Evolutionary conservation across 768 basidiomycete species (phyloP), one percentile per base, ranked within the genome.

Genomic region (Mycena alexandri): DNA sequence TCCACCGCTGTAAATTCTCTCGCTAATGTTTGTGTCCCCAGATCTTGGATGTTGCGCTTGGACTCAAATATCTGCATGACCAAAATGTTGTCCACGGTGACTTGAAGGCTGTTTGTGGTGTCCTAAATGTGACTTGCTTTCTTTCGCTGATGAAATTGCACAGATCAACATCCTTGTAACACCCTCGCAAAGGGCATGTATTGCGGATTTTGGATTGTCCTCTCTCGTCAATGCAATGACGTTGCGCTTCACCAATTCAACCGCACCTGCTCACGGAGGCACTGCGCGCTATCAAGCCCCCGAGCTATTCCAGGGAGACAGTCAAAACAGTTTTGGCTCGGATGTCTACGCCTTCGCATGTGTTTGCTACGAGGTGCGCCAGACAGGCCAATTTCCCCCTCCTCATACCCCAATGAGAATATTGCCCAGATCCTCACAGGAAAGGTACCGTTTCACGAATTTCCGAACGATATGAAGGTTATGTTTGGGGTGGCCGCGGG

Each of bases 321-420:
- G n/a, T n/a, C n/a, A 69, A 11, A 74, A 74, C 24, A 47, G 43
- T 3, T 70, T 67, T 21, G 72, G 72, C 46, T 75, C 76, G 29
- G 83, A 84, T 60, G 76, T 84, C 59, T 84, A 84, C 63, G 79
- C 83, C n/a, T n/a, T n/a, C n/a, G n/a, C n/a, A n/a, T n/a, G n/a
- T n/a, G n/a, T n/a, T n/a, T n/a, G n/a, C n/a, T 83, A 81, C 42
- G 79, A 74, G 72, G 80, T 79, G 10, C n/a, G 24, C 22, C 36
- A 16, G 21, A 8, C 16, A 6, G 36, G 41, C 17, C 38, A 10
- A 46, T 48, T 16, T 42, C 17, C 21, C 8, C 51, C 44, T 54
- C n/a, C 21, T 50, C 22, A 41, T 21, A 51, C n/a, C n/a, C n/a
- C 14, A 42, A 55, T 55, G 10, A 46, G 47, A n/a, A n/a, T 17